These are phyloP conservation scores for Protomyces macrosporus DNA, from an alignment of 1,139 yeast genomes.

Conservation along the genomic window DNA sequence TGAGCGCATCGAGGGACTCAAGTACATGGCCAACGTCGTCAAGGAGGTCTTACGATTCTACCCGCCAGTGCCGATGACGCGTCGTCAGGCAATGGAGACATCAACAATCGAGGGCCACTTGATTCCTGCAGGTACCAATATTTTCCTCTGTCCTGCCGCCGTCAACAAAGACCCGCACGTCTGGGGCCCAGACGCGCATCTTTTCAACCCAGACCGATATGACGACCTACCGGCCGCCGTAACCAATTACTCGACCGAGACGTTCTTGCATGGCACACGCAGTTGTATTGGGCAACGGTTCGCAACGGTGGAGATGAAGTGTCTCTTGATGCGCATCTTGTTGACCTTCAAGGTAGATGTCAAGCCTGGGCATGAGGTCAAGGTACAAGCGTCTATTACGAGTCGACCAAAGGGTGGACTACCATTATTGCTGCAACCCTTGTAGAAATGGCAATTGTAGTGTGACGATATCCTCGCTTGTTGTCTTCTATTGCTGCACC, in stretches of 20 bases:
- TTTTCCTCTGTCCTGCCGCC: conserved; percentile 25
- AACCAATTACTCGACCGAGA: conserved; percentile 28
- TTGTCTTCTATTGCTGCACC: neutral
- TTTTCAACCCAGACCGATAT: conserved; percentile 32
- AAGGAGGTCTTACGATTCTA: conserved; percentile 36
- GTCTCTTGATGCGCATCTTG: conserved; percentile 28
- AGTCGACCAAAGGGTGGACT: conserved; percentile 29
- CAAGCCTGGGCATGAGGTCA: conserved; percentile 25
- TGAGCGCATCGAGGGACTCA: conserved; percentile 28
- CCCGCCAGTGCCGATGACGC: conserved; percentile 37
- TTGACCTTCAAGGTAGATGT: conserved; percentile 27
- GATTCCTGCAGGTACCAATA: conserved; percentile 28
- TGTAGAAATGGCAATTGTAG: neutral
- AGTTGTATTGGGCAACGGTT: conserved; percentile 31
- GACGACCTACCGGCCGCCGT: conserved; percentile 26
- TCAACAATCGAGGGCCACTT: conserved; percentile 17
- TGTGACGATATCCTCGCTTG: neutral
- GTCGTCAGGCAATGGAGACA: conserved; percentile 36
- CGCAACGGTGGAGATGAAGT: conserved; percentile 31
- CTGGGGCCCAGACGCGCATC: conserved; percentile 32
- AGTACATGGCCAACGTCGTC: conserved; percentile 33
- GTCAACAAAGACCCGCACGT: conserved; percentile 27
- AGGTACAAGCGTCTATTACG: conserved; percentile 26
- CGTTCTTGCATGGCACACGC: conserved; percentile 31
- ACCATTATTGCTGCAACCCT: conserved; percentile 28